Conservation (phyloP, 139 green algal genomes). For the Coccomyxa sp. region DNA sequence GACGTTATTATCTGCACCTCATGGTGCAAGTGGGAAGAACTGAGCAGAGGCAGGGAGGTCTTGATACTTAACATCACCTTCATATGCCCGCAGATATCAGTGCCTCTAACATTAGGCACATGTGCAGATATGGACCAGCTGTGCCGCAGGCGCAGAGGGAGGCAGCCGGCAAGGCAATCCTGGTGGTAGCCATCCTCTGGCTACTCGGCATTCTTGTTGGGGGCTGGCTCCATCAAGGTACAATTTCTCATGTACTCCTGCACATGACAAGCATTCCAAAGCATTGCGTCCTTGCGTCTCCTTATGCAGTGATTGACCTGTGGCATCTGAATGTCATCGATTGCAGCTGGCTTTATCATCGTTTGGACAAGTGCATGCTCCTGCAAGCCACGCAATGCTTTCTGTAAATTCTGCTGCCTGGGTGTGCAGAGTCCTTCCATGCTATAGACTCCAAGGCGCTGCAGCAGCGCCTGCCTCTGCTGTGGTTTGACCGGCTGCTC, state of each 20-base stretch:
- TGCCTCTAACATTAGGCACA: no score
- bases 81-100: no score
- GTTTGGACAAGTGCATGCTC: not conserved
- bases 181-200: not conserved
- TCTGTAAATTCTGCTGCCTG: not conserved
- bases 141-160: not conserved
- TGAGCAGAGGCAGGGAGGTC: not conserved
- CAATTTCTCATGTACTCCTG: not conserved
- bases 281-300: not conserved
- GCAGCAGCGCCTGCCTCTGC: constrained; percentile 10
- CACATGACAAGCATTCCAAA: not conserved
- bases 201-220: not conserved
- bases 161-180: not conserved
- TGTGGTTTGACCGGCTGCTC: constrained; percentile 17
- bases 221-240: not conserved
- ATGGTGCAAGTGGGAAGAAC: not conserved
- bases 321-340: not conserved
- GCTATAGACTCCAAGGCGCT: not conserved
- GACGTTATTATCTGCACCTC: not conserved
- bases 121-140: not conserved
- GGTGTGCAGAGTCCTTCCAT: not conserved
- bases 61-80: not conserved
- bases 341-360: not conserved
- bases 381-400: not conserved
- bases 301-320: not conserved